A percentile compares a stretch with the other conserved stretches of the same genome.
These are phyloP conservation scores for Backusella sp. DNA, from an alignment of 192 early-diverging fungal genomes.

Conservation along the genomic window DNA sequence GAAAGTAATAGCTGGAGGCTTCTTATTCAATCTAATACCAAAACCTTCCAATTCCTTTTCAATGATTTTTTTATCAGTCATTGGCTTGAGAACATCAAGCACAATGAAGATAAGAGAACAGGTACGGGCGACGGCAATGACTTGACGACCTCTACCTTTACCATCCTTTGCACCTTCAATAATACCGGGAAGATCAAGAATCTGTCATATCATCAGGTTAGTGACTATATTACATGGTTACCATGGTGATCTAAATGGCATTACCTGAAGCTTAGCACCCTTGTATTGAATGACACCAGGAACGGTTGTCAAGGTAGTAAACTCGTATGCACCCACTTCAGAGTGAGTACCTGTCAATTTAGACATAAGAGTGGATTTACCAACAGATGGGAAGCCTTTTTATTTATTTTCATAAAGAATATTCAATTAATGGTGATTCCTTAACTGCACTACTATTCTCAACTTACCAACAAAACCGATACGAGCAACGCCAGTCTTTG, in stretches of 20 bases:
- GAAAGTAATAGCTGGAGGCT: slow-evolving; percentile 93
- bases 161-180: slow-evolving; percentile 99
- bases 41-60: slow-evolving; percentile 97
- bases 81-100: slow-evolving; percentile 94
- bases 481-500: slow-evolving; percentile 98
- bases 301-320: slow-evolving; percentile 98
- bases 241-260: background rate
- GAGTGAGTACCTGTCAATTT: slow-evolving; percentile 96
- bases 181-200: slow-evolving; percentile 97
- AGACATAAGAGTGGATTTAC: slow-evolving; percentile 97
- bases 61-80: slow-evolving; percentile 93
- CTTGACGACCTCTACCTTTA: slow-evolving; percentile 91
- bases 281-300: slow-evolving; percentile 96
- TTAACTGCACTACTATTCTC: background rate
- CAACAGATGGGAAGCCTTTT: slow-evolving; percentile 92
- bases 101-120: slow-evolving; percentile 97
- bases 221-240: background rate
- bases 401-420: background rate
- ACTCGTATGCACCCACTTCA: slow-evolving; percentile 96
- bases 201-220: slow-evolving; percentile 30
- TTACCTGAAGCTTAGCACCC: slow-evolving; percentile 92
- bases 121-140: slow-evolving; percentile 80
- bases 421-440: background rate
- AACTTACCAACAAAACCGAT: slow-evolving; percentile 81
- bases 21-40: slow-evolving; percentile 96